Conservation (phyloP, 768 basidiomycete species). For the Tephrocybe sp. region DNA sequence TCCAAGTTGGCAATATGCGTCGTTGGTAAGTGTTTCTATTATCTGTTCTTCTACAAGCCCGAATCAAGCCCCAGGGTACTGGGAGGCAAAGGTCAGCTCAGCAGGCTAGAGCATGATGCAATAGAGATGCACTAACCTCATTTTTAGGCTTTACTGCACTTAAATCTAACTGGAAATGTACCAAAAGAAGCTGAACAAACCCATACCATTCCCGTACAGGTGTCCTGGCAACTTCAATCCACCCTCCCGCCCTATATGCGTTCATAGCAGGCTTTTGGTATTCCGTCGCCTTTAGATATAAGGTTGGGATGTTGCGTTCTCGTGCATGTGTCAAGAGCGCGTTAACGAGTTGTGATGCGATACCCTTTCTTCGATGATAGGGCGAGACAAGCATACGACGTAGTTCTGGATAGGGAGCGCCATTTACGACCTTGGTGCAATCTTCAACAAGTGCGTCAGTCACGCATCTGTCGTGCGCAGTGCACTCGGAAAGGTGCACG, state of each 20-base stretch:
- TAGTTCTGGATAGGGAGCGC: conserved; percentile 2
- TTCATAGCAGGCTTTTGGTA: conserved; percentile 7
- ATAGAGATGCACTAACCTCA: too few species aligned
- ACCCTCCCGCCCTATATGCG: conserved; percentile 17
- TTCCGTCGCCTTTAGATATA: conserved; percentile 2
- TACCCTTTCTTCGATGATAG: conserved; percentile 10
- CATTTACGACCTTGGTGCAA: conserved; percentile 1
- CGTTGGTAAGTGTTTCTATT: too few species aligned
- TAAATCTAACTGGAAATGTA: too few species aligned
- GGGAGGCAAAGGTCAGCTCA: too few species aligned
- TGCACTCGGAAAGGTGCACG: not conserved
- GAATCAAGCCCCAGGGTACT: too few species aligned
- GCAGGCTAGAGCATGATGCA: too few species aligned
- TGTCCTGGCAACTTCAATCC: conserved; percentile 8
- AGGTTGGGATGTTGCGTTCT: not conserved
- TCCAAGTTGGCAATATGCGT: too few species aligned
- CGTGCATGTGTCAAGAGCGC: conserved; percentile 7
- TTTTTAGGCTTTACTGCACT: too few species aligned
- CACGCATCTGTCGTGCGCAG: not conserved
- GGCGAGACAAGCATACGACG: conserved; percentile 16
- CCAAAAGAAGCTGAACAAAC: not conserved
- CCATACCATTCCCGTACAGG: not conserved
- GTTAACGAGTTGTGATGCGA: conserved; percentile 7
- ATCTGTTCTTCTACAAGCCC: too few species aligned
- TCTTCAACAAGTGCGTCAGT: not conserved